A percentile compares a stretch with the other conserved stretches of the same genome.
Evolutionary conservation across 75 land plant genomes (phyloP).

Genomic region (Selaginella tamariscina): DNA sequence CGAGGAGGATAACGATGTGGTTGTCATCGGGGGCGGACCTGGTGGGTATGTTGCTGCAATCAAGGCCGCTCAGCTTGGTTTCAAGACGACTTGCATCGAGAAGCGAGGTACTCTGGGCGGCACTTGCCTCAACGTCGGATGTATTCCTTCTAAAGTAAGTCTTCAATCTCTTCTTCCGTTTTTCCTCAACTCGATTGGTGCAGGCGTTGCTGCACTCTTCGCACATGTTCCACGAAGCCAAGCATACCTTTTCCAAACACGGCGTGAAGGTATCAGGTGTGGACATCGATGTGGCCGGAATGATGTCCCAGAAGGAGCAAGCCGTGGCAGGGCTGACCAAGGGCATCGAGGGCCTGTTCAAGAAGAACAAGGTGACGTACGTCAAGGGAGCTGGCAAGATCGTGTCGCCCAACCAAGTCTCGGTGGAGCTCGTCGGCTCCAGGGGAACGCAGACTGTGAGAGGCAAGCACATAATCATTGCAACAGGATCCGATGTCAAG

Average conservation of each 20-base stretch:
- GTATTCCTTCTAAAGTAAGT: conserved; percentile 90
- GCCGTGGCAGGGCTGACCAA: conserved; percentile 71
- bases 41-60: conserved; percentile 95
- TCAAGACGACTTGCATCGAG: conserved; percentile 91
- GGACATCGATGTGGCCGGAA: conserved; percentile 70
- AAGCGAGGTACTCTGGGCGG: conserved; percentile 87
- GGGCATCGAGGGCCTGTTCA: conserved; percentile 90
- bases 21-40: conserved; percentile 89
- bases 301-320: conserved; percentile 88
- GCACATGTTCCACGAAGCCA: conserved; percentile 94
- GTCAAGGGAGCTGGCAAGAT: conserved; percentile 90
- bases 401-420: conserved; percentile 52
- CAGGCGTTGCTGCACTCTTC: conserved; percentile 87
- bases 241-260: conserved; percentile 64
- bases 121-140: conserved; percentile 93
- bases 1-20: conserved; percentile 71
- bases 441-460: conserved; percentile 57
- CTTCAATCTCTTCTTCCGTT: neutral
- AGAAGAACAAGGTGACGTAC: conserved; percentile 91
- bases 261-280: conserved; percentile 70
- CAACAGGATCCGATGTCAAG: conserved; percentile 95
- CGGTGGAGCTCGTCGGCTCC: conserved; percentile 50
- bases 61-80: conserved; percentile 92
- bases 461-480: conserved; percentile 81
- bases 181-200: neutral